A percentile compares a stretch with the other conserved stretches of the same genome.
phyloP scores from a whole-genome alignment of 495 filamentous ascomycete species.

The Penicillium lagena region DNA sequence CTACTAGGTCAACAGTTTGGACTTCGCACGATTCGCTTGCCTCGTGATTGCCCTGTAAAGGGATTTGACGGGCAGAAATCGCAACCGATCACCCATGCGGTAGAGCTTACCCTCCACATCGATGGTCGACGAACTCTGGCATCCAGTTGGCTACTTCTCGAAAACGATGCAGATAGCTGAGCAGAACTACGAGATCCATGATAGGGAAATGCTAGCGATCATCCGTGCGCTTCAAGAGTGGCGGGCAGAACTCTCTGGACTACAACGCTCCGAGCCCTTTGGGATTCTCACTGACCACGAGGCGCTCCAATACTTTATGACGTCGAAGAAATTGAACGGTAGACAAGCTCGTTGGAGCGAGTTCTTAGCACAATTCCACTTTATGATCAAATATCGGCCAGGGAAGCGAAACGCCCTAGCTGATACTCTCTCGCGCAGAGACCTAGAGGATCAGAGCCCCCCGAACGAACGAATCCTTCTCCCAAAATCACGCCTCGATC shows the following conservation, averaged over 20 bases:
- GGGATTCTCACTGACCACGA: constrained; percentile 7
- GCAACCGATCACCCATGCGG: no score
- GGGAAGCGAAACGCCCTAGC: constrained; percentile 5
- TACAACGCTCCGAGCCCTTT: neutral
- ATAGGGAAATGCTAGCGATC: constrained; percentile 20
- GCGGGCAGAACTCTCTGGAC: constrained; percentile 8
- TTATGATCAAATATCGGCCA: constrained; percentile 17
- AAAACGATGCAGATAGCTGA: constrained; percentile 13
- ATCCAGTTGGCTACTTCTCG: constrained; percentile 16
- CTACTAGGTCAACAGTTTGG: no score
- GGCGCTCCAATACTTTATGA: neutral
- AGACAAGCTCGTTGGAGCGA: constrained; percentile 7
- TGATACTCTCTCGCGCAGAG: neutral
- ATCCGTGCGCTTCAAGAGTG: constrained; percentile 6
- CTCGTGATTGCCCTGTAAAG: no score
- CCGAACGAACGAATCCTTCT: no score
- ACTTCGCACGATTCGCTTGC: no score
- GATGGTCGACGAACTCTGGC: neutral
- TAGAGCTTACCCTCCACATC: no score
- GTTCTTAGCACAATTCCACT: constrained; percentile 16
- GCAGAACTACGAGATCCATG: constrained; percentile 22
- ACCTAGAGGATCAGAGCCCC: neutral
- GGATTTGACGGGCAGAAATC: no score
- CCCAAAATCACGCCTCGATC: no score
- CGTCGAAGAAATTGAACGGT: no score